Base-by-base conservation (phyloP, 2,329 filamentous ascomycete genomes). In the Monosporascus cannonballus region DNA sequence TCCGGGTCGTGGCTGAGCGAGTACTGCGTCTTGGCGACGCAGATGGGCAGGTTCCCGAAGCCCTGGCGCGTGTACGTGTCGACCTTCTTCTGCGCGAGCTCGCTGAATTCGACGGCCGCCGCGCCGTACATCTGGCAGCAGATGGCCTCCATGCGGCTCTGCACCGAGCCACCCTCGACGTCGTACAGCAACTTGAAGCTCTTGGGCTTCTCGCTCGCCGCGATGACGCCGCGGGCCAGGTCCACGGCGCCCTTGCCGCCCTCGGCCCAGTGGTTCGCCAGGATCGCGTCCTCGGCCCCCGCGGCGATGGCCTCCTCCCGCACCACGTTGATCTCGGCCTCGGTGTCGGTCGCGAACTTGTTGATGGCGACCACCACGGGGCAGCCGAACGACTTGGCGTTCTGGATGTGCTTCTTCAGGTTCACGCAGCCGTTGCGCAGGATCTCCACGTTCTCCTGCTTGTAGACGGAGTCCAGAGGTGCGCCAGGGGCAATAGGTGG, bases 1-100 rank as follows among this genome's bases (percentile, higher is more conserved):
- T 89, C 85, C 2, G 93, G 87, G 69, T 99, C 91, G 71, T 97
- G 93, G 54, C 88, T 94, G 48, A 99, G 80, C 36, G 90, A 96
- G 76, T 99, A 99, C 72, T 99, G 94, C 15, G 94, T 99, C 85
- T 99, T 99, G 57, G 94, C 94, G 59, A 97, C 83, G 71, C 94
- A 99, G 67, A 97, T 96, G 37, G 94, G 94, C 59, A 99, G 76
- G 71, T 96, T 90, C 22, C 87, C 88, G 64, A 93, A 95, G 46
- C 94, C 94, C 72, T 97, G 94, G 68, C 84, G 84, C 34, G 89
- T 92, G 73, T 97, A 99, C 7, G 86, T 92, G 68, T 96, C 92
- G 59, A 97, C 88, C 83, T 99, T 97, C 76, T 91, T 90, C 76
- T 95, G 90, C 0, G 94, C 94, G 49, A 94, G 79, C 70, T 96